Base-by-base conservation (phyloP, 129 eudicot genomes). In the Solidago caesia region DNA sequence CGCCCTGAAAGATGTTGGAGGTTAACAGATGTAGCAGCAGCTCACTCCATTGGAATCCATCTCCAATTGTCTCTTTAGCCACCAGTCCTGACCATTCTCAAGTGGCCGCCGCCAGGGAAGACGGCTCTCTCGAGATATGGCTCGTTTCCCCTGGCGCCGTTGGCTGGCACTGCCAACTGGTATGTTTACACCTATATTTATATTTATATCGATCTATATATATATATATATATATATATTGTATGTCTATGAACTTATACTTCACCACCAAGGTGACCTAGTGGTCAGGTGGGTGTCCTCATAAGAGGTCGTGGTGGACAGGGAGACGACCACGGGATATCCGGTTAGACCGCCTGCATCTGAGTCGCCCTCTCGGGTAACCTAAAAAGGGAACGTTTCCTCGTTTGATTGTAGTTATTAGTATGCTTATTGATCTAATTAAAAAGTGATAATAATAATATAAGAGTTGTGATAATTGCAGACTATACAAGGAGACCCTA, bases 121-220 rank as follows among this genome's bases (percentile, higher is more conserved):
- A 91, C 63, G 96, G 90, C 51, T 81, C 99, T 0, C 84, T 94
- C 0, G 99, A 91, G 81, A 85, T 94, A 80, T 94, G 99, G 99
- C 97, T 91, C 70, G 99, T 91, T 1, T 91, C 99, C 9, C 97
- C 97, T 3, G 99, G 99, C 56, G 85, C 96, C 64, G 91, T 91
- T 48, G 94, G 97, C 56, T 94, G 99, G 99, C 96, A 94, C 89
- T 84, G 96, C 67, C 96, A 85, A 69, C 82, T 94, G 64, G 99
- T 94, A 87, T 5, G 67, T 4, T 9, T 9, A 26, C 21, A 6
- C 43, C 2, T 6, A 7, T 8, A 26, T n/a, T 43, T 3, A 21
- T n/a, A 5, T 16, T 5, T 27, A 0, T 47, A 21, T 21, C 39
- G 3, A 33, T 33, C 39, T 3, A 33, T 33, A 33, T 33, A 2